Conservation (phyloP, 1,139 yeast genomes). For the Yamadazyma sp. region DNA sequence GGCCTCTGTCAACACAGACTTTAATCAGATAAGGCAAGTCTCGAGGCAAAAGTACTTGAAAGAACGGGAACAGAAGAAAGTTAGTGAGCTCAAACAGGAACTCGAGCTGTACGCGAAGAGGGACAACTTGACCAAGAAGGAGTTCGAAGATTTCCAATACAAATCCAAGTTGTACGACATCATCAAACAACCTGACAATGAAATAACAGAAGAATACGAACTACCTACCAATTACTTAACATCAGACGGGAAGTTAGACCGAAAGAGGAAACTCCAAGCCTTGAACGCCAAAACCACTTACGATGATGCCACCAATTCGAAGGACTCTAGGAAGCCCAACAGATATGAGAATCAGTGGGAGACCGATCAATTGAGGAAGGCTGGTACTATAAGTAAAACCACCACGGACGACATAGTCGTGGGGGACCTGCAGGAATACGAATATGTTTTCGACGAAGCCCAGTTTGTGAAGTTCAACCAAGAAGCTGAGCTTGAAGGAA, state of each 20-base stretch:
- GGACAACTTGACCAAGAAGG: conserved; percentile 39
- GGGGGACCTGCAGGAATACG: conserved; percentile 55
- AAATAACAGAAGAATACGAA: conserved; percentile 37
- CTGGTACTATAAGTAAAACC: conserved; percentile 30
- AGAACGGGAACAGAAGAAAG: conserved; percentile 25
- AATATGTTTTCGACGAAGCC: conserved; percentile 80
- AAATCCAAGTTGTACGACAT: conserved; percentile 46
- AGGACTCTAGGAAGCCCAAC: conserved; percentile 14
- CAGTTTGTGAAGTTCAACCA: conserved; percentile 68
- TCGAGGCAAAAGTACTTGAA: conserved; percentile 32
- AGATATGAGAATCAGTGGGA: conserved; percentile 60
- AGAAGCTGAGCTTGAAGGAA: conserved; percentile 37
- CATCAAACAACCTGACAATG: conserved; percentile 35
- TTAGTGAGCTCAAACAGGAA: conserved; percentile 32
- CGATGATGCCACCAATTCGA: conserved; percentile 4
- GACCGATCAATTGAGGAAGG: conserved; percentile 55
- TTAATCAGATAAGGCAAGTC: conserved; percentile 9
- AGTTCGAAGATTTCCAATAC: conserved; percentile 50
- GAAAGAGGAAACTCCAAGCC: conserved; percentile 44
- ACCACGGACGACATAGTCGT: conserved; percentile 48
- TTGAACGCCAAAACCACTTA: conserved; percentile 29
- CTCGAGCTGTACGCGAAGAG: conserved; percentile 46
- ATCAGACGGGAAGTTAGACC: conserved; percentile 52
- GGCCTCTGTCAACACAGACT: no score
- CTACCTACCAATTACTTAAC: conserved; percentile 59